These are phyloP conservation scores for Saccharomycopsis babjevae DNA, from an alignment of 805 yeast genomes.

Conservation along the genomic window DNA sequence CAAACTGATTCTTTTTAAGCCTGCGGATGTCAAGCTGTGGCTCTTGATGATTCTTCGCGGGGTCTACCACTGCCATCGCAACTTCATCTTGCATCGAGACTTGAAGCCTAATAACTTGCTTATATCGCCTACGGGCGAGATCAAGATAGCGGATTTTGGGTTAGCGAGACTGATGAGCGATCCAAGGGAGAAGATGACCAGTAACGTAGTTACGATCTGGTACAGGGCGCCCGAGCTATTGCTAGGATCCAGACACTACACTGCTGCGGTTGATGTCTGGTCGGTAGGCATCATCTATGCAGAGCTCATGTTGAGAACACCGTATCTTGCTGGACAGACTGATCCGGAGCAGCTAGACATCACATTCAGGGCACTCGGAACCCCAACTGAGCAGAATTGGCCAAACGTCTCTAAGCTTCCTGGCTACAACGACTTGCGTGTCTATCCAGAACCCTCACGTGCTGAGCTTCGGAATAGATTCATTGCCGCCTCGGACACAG, in stretches of 20 bases:
- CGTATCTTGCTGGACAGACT: conserved; percentile 87
- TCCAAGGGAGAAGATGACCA: conserved; percentile 60
- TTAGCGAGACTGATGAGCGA: conserved; percentile 77
- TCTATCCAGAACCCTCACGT: conserved; percentile 76
- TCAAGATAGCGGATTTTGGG: conserved; percentile 97
- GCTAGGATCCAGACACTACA: conserved; percentile 81
- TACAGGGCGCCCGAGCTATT: conserved; percentile 92
- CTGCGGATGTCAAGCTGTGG: conserved; percentile 90
- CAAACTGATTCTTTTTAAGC: conserved; percentile 59
- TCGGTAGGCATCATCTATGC: conserved; percentile 95
- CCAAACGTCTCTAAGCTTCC: conserved; percentile 79
- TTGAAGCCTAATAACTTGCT: conserved; percentile 86
- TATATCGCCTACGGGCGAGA: conserved; percentile 75
- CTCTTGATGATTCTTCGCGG: conserved; percentile 90
- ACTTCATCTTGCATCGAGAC: conserved; percentile 84
- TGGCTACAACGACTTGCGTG: conserved; percentile 57
- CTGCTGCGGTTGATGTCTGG: conserved; percentile 90
- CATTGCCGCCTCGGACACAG: conserved; percentile 82
- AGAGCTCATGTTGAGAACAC: conserved; percentile 88
- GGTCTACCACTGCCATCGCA: conserved; percentile 89
- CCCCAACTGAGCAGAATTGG: conserved; percentile 90
- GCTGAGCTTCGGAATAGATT: conserved; percentile 74
- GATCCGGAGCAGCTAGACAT: conserved; percentile 85
- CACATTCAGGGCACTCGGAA: conserved; percentile 92
- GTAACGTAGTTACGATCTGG: conserved; percentile 97